Conservation (phyloP, 2,329 filamentous ascomycete species). For the Escovopsis weberi region DNA sequence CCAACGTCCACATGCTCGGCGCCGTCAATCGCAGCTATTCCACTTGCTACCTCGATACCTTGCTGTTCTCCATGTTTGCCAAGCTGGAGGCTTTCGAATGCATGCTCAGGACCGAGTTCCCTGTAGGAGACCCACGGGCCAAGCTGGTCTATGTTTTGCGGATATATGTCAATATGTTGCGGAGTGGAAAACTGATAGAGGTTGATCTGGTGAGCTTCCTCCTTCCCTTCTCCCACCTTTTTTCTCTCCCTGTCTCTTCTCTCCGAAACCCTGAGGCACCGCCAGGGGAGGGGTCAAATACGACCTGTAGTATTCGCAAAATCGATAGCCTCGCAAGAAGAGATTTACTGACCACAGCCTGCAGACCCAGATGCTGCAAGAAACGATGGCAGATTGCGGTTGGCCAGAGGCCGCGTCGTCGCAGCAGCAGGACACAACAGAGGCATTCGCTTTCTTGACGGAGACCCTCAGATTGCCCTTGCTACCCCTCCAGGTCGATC, state of each 20-base stretch:
- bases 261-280: no score
- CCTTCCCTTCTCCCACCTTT: background rate
- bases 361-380: constrained; percentile 69
- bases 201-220: constrained; percentile 55
- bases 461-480: constrained; percentile 77
- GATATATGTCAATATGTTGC: constrained; percentile 85
- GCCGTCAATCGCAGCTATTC: constrained; percentile 75
- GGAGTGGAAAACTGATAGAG: constrained; percentile 72
- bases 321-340: no score
- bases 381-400: constrained; percentile 69
- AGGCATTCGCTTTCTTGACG: constrained; percentile 91
- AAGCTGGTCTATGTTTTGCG: constrained; percentile 66
- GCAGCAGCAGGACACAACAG: constrained; percentile 89
- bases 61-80: constrained; percentile 93
- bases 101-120: constrained; percentile 69
- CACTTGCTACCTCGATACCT: constrained; percentile 86
- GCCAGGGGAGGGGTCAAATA: background rate
- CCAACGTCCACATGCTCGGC: constrained; percentile 58
- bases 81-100: constrained; percentile 82
- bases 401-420: constrained; percentile 67
- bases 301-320: no score
- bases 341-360: constrained; percentile 5
- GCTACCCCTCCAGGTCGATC: constrained; percentile 81
- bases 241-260: no score
- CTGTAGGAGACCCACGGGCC: constrained; percentile 49